Base-by-base conservation (phyloP, 208 protist species). In the Leishmania major region DNA sequence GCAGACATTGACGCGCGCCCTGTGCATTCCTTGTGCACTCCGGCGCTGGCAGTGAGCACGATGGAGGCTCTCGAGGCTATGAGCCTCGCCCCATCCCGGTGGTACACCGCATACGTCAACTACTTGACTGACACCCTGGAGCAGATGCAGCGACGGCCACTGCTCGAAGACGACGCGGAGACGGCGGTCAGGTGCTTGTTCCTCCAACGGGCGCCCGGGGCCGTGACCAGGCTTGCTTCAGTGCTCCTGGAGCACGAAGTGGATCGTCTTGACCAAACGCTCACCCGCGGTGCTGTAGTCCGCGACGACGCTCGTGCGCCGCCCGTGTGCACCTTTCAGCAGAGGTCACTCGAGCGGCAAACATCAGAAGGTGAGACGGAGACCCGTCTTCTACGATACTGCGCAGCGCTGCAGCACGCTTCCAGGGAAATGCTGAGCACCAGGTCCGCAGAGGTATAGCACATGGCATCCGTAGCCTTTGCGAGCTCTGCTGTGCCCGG, bases 331-430 rank as follows among this genome's bases (percentile, higher is more conserved):
- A 88, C 90, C 3, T 93, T 93, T 75, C 90, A 96, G 64, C 81
- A 87, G 31, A 49, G 78, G 7, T 77, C 85, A 40, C 75, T 95
- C 7, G 37, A 55, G 43, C 73, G 77, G 55, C 75, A 86, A 28
- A 78, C 89, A 22, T 55, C n/a, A 2, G 70, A 73, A 43, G 80
- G 53, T 43, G 71, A 85, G 81, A 25, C 81, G 70, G 86, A 85
- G 53, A 84, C 86, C 28, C 81, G 75, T 19, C 43, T 94, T 43
- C 53, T 95, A 64, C 85, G 85, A 3, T 94, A 93, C 74, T 93
- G 88, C 77, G 76, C 85, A 0, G 89, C 89, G 17, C 62, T 95
- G 53, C 75, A 90, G 49, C 83, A 81, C 10, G 47, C 28, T 19
- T 45, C 71, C n/a, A 59, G 8, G 25, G 59, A 7, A 2, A 31